Conservation (phyloP, 2,329 filamentous ascomycete genomes). For the Whalleya microplaca region DNA sequence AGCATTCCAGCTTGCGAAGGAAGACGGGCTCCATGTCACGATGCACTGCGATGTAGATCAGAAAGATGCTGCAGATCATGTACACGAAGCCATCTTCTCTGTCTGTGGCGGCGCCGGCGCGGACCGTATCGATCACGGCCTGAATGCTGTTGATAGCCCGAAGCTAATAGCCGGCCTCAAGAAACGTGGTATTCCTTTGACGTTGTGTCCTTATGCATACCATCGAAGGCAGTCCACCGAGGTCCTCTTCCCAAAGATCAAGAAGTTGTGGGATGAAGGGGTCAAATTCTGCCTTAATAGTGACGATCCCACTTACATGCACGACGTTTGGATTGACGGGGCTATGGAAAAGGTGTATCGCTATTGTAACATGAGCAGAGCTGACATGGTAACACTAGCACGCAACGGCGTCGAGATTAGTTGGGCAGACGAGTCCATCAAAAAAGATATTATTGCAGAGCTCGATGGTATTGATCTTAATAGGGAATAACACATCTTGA, state of each 20-base stretch:
- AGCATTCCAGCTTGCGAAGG: slow-evolving; percentile 41
- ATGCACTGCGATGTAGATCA: slow-evolving; percentile 57
- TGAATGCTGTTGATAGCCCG: slow-evolving; percentile 42
- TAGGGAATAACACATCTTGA: not conserved
- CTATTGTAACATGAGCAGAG: slow-evolving; percentile 44
- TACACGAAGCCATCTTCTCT: slow-evolving; percentile 21
- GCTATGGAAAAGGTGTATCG: slow-evolving; percentile 49
- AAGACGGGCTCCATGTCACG: slow-evolving; percentile 49
- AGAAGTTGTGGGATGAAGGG: slow-evolving; percentile 46
- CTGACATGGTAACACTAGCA: slow-evolving; percentile 47
- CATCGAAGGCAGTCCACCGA: slow-evolving; percentile 47
- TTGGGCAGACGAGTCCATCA: slow-evolving; percentile 48
- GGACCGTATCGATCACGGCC: slow-evolving; percentile 47
- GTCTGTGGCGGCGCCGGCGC: slow-evolving; percentile 8
- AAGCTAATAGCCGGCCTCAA: slow-evolving; percentile 39
- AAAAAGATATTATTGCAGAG: slow-evolving; percentile 34
- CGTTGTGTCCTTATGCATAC: slow-evolving; percentile 47
- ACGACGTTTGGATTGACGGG: slow-evolving; percentile 53
- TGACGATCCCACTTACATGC: slow-evolving; percentile 54
- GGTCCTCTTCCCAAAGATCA: slow-evolving; percentile 48
- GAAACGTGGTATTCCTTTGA: slow-evolving; percentile 42
- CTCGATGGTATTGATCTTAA: slow-evolving; percentile 17
- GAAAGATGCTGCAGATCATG: slow-evolving; percentile 49
- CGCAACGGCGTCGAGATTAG: slow-evolving; percentile 49
- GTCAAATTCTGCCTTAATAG: slow-evolving; percentile 52